Evolutionary conservation across 2,329 filamentous ascomycete species (phyloP), one percentile per base, ranked within the genome.

Genomic region (Tricladium varicosporioides): DNA sequence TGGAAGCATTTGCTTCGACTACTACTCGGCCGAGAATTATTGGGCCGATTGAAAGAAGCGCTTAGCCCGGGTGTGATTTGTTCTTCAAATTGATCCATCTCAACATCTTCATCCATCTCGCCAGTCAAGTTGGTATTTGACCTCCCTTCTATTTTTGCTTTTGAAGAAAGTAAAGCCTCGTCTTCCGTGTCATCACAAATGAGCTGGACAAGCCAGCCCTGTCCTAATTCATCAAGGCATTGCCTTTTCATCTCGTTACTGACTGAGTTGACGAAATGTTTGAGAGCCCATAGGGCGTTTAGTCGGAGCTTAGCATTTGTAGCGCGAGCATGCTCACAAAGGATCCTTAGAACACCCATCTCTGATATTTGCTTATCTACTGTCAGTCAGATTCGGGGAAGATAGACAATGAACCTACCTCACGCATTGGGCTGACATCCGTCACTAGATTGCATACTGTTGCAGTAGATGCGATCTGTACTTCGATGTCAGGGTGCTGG

Each of bases 231-330:
- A 50, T 92, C 85, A 11, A 97, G 75, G 58, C 91, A 91, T 48
- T 83, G 81, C 66, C 88, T 87, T 73, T 94, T 96, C 63, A 89
- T 77, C 11, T 87, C 82, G 46, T 87, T 85, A 15, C 82, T 81
- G 5, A 89, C 84, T 18, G 85, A 86, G 61, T 89, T 82, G 2
- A 96, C 87, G 50, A 97, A 81, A 73, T 97, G 91, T 70, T 97
- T 97, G 57, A 99, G 76, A 5, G 92, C 91, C 93, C 94, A 99
- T 1, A 99, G 75, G 18, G 92, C 92, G 66, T 94, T 92, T 22
- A 95, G 79, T 19, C 91, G 85, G 53, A 97, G 78, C 48, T 86
- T 84, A n/a, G 88, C 82, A 67, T 93, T 89, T 48, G 82, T 80
- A 0, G 90, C 94, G 70, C 89, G 89, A 1, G 92, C 91, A 70